These are phyloP conservation scores for Coriolopsis trogii DNA, from an alignment of 1,284 basidiomycete species.

Conservation along the genomic window DNA sequence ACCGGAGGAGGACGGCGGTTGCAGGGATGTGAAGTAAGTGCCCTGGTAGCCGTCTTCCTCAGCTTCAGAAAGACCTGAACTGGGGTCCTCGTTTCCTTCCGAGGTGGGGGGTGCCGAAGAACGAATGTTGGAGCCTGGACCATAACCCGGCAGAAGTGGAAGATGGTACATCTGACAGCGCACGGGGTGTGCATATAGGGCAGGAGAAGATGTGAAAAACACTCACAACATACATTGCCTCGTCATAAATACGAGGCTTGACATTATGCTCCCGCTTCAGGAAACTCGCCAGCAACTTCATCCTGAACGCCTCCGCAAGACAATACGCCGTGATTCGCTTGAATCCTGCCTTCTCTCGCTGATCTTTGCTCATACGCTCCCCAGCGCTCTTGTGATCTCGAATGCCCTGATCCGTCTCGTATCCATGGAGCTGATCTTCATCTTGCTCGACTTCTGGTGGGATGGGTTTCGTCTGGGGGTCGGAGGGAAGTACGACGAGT, in stretches of 20 bases:
- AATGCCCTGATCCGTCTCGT: slow-evolving; percentile 66
- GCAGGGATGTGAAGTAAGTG: slow-evolving; percentile 67
- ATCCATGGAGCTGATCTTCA: slow-evolving; percentile 59
- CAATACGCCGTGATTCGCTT: slow-evolving; percentile 87
- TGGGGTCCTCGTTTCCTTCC: slow-evolving; percentile 55
- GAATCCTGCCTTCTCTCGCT: slow-evolving; percentile 75
- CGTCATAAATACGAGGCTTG: slow-evolving; percentile 87
- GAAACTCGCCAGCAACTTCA: slow-evolving; percentile 82
- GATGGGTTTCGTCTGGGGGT: slow-evolving; percentile 86
- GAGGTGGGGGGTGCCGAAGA: slow-evolving; percentile 74
- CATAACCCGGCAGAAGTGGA: slow-evolving; percentile 90
- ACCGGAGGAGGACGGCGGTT: slow-evolving; percentile 24
- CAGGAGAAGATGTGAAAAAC: neutral
- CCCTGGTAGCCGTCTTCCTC: slow-evolving; percentile 92
- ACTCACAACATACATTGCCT: slow-evolving; percentile 89
- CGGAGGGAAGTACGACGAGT: slow-evolving; percentile 89
- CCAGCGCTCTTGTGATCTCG: slow-evolving; percentile 77
- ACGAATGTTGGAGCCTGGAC: slow-evolving; percentile 81
- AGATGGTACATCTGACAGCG: slow-evolving; percentile 82
- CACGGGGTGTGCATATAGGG: neutral
- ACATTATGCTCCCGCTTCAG: slow-evolving; percentile 94
- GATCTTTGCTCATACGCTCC: slow-evolving; percentile 80
- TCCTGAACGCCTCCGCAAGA: slow-evolving; percentile 80
- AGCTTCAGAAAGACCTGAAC: slow-evolving; percentile 77
- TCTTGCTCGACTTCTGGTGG: slow-evolving; percentile 50